Evolutionary conservation across 2,329 filamentous ascomycete genomes (phyloP), one percentile per base, ranked within the genome.

Genomic region (Aspergillus niger): DNA sequence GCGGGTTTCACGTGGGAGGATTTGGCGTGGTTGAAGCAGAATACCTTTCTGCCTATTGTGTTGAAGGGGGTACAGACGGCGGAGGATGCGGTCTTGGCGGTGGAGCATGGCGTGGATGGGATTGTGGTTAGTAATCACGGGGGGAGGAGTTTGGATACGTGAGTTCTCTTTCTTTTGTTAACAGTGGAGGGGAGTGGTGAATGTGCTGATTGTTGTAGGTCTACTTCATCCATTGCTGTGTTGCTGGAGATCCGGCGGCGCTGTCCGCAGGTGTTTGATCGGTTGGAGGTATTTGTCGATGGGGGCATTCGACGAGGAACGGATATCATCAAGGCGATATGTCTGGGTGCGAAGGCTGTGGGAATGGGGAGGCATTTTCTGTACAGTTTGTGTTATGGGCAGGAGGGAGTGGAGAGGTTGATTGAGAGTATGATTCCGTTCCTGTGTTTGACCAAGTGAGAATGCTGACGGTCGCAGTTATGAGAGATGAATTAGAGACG

Each of bases 111-210:
- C 0, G 75, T 83, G 55, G 79, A 85, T 58, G 84, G 84, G 3
- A 83, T 87, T 52, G 71, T 85, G 60, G 65, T 87, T 30, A 84
- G 81, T 61, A 87, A 87, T 63, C 85, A 87, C 58, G 85, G 85
- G 22, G 85, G 85, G 3, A 76, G 85, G 28, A 82, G 83, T 1
- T 74, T 85, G 1, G 84, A 86, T 57, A 83, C 81, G 24, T 50
- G 47, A 50, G 47, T 50, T 17, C 3, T 32, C 8, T 49, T 5
- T 20, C 8, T 32, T 50, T 32, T 11, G 10, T 49, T 49, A 4
- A 28, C 8, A 26, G 5, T 49, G 3, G 28, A 30, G 15, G 7
- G 8, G 47, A 8, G 13, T 13, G 13, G 47, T 17, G n/a, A 8
- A n/a, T 28, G 5, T 11, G n/a, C 26, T 50, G 8, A 50, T 49